Evolutionary conservation across 441 rosid genomes (phyloP).

Genomic region (Eutrema salsugineum): DNA sequence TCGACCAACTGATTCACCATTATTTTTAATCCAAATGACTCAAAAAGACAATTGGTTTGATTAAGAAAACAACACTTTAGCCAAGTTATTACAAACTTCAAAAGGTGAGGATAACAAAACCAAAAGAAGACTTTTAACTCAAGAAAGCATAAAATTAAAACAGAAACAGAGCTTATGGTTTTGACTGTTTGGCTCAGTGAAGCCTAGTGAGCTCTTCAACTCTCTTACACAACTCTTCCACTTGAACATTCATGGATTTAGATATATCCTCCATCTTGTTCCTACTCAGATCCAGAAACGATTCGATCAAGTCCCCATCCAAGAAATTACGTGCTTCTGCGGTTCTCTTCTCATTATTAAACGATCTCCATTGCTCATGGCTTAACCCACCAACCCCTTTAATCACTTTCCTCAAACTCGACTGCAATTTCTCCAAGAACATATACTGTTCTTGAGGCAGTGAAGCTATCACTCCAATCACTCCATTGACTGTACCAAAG

Average conservation of each 20-base stretch:
- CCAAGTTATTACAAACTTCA: constrained; percentile 12
- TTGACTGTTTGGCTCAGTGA: constrained; percentile 45
- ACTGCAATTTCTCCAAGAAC: constrained; percentile 81
- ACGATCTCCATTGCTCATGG: constrained; percentile 99
- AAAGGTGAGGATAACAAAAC: neutral
- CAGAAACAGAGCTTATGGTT: neutral
- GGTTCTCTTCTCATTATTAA: constrained; percentile 87
- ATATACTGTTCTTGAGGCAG: constrained; percentile 78
- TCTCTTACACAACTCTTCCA: constrained; percentile 90
- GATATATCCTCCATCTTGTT: constrained; percentile 85
- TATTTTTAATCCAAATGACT: neutral
- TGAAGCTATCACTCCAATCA: constrained; percentile 91
- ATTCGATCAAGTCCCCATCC: constrained; percentile 94
- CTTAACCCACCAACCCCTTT: constrained; percentile 95
- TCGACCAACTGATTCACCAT: neutral
- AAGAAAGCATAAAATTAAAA: neutral
- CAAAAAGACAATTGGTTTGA: neutral
- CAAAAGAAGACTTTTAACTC: constrained; percentile 2
- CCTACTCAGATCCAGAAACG: constrained; percentile 87
- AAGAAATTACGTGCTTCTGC: constrained; percentile 79
- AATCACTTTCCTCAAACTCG: constrained; percentile 79
- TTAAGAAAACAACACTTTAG: neutral
- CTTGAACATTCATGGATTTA: constrained; percentile 60
- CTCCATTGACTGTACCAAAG: constrained; percentile 89
- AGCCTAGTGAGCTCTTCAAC: constrained; percentile 95